These are phyloP conservation scores for Melocanna baccifera DNA, from an alignment of 176 grass and related monocot species.

Conservation along the genomic window DNA sequence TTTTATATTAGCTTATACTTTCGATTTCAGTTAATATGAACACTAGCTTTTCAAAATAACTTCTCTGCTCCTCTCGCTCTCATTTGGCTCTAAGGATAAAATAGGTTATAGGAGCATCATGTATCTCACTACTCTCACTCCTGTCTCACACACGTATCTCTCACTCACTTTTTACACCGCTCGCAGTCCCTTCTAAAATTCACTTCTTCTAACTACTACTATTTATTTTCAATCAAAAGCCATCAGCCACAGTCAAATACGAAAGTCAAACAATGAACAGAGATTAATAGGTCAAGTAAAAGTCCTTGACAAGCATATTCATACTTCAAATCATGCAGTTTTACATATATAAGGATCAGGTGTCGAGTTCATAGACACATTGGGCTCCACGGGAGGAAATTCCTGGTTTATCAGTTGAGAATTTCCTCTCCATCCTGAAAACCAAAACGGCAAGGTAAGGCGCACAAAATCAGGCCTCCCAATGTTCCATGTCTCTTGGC, in stretches of 20 bases:
- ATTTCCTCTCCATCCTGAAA: constrained; percentile 32
- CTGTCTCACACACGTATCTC: no score
- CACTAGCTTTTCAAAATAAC: no score
- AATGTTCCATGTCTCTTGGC: constrained; percentile 37
- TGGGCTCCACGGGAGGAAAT: constrained; percentile 23
- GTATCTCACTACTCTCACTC: no score
- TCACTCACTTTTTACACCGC: rapidly evolving
- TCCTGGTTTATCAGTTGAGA: not conserved
- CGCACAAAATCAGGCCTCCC: constrained; percentile 48
- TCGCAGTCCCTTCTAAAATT: no score
- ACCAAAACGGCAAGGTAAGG: constrained; percentile 5
- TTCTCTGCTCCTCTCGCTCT: no score
- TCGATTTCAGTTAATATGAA: no score
- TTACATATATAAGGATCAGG: constrained; percentile 11
- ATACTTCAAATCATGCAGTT: constrained; percentile 12
- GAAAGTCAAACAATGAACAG: not conserved
- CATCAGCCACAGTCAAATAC: no score
- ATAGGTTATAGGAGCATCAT: no score
- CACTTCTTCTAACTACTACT: no score
- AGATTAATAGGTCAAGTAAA: not conserved
- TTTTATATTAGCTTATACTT: no score
- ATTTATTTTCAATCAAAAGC: no score
- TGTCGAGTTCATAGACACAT: constrained; percentile 39
- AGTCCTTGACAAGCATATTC: constrained; percentile 10
- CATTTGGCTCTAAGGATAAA: no score